Percentiles rank a stretch among this genome's conserved stretches.
Evolutionary conservation across 768 basidiomycete genomes (phyloP).

Genomic region (Hypholoma fasciculare): DNA sequence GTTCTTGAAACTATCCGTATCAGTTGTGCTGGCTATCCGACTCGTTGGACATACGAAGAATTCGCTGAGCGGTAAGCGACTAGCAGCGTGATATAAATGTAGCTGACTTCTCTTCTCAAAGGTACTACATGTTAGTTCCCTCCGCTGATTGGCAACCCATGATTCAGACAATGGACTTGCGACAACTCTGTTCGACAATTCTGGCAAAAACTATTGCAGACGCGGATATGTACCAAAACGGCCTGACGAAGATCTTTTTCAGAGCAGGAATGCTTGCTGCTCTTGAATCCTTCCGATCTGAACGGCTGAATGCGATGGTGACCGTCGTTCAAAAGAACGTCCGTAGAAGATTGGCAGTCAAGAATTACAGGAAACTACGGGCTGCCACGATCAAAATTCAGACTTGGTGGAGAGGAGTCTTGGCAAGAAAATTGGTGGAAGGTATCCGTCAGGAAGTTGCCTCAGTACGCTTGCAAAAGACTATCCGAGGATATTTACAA

Average conservation of each 20-base stretch:
- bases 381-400: constrained; percentile 82
- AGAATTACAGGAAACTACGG: constrained; percentile 73
- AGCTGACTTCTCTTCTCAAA: constrained; percentile 27
- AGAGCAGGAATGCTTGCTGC: constrained; percentile 98
- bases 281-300: constrained; percentile 87
- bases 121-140: constrained; percentile 95
- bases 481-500: constrained; percentile 71
- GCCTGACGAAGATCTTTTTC: constrained; percentile 98
- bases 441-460: constrained; percentile 71
- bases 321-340: constrained; percentile 99
- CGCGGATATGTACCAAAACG: constrained; percentile 95
- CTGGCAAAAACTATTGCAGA: constrained; percentile 87
- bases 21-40: constrained; percentile 98
- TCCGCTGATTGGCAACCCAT: constrained; percentile 85
- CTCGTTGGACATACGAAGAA: constrained; percentile 97
- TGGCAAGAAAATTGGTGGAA: constrained; percentile 72
- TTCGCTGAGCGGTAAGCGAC: constrained; percentile 88
- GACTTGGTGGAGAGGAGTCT: constrained; percentile 90
- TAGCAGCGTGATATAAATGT: background rate
- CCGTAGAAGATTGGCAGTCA: constrained; percentile 80
- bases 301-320: constrained; percentile 85
- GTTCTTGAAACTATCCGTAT: constrained; percentile 98
- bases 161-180: constrained; percentile 81
- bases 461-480: constrained; percentile 75
- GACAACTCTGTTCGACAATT: constrained; percentile 79